Conservation (phyloP, 768 basidiomycete species). For the Gautieria morchelliformis region DNA sequence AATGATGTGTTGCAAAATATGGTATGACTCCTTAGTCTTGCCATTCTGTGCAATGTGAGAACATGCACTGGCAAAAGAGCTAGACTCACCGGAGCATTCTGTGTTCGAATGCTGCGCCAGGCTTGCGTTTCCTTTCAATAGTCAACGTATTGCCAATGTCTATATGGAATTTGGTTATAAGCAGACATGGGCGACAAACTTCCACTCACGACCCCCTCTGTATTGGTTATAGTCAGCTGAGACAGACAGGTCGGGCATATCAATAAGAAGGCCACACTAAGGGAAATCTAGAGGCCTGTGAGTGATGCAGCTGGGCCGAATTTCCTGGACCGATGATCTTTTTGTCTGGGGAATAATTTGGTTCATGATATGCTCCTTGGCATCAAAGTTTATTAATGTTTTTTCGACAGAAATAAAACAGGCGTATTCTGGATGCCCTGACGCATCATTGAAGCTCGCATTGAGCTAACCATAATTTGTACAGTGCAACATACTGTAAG, state of each 20-base stretch:
- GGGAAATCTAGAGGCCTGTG: slow-evolving; percentile 54
- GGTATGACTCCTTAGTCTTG: slow-evolving; percentile 65
- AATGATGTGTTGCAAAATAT: slow-evolving; percentile 70
- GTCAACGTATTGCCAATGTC: slow-evolving; percentile 62
- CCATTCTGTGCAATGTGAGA: slow-evolving; percentile 37
- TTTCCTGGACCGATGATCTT: too few species aligned
- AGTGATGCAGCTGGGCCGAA: too few species aligned
- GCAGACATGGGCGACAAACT: not conserved
- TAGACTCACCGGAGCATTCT: too few species aligned
- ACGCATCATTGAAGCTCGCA: too few species aligned
- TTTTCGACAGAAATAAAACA: slow-evolving; percentile 86
- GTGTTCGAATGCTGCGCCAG: slow-evolving; percentile 53
- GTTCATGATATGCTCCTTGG: slow-evolving; percentile 42
- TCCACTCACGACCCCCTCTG: slow-evolving; percentile 41
- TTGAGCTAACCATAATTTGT: not conserved
- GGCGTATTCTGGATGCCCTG: slow-evolving; percentile 90
- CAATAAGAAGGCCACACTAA: slow-evolving; percentile 85
- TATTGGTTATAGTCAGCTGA: slow-evolving; percentile 72
- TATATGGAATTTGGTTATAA: slow-evolving; percentile 17
- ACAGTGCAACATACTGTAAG: slow-evolving; percentile 38
- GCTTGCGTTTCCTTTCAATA: slow-evolving; percentile 51
- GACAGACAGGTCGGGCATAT: slow-evolving; percentile 68
- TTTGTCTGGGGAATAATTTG: too few species aligned
- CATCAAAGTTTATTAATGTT: slow-evolving; percentile 80
- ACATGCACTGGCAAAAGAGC: not conserved